Evolutionary conservation across 1,284 basidiomycete species (phyloP).

Genomic region (Apiotrichum siamense): DNA sequence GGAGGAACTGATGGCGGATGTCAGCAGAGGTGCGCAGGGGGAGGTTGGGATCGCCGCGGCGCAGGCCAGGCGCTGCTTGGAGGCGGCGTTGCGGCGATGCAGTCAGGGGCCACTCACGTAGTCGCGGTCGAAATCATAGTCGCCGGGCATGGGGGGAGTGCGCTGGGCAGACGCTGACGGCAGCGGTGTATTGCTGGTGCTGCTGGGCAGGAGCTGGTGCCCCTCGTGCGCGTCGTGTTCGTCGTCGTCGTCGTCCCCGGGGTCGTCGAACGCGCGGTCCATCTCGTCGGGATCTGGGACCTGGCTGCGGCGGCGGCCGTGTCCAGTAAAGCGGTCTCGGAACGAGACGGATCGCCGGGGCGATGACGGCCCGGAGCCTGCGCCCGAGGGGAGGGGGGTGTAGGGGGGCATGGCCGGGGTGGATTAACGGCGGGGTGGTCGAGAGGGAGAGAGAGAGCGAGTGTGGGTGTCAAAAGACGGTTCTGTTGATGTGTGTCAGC

Average conservation of each 20-base stretch:
- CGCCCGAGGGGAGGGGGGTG: conserved; percentile 18
- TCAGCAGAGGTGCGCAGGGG: too few relatives aligned
- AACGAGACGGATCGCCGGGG: conserved; percentile 32
- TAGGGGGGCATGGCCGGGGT: conserved; percentile 30
- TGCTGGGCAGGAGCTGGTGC: conserved; percentile 7
- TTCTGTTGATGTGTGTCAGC: neutral
- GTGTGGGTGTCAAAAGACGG: neutral
- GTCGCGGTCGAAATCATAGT: conserved; percentile 79
- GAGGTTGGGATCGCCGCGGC: too few relatives aligned
- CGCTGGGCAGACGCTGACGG: neutral
- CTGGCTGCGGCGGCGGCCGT: conserved; percentile 12
- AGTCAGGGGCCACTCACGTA: conserved; percentile 50
- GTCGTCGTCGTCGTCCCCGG: conserved; percentile 29
- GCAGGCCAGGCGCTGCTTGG: too few relatives aligned
- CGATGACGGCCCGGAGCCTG: conserved; percentile 17
- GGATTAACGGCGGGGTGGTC: neutral
- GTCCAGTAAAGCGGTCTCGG: conserved; percentile 12
- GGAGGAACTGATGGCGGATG: conserved; percentile 32
- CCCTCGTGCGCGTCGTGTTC: conserved; percentile 23
- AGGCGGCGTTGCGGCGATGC: neutral
- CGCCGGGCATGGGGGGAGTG: conserved; percentile 40
- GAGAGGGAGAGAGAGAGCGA: conserved; percentile 1
- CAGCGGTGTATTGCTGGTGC: neutral
- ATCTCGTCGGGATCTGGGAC: conserved; percentile 45
- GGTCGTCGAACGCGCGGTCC: conserved; percentile 46